These are phyloP conservation scores for Panaeolus papilionaceus DNA, from an alignment of 768 basidiomycete species.

Conservation along the genomic window DNA sequence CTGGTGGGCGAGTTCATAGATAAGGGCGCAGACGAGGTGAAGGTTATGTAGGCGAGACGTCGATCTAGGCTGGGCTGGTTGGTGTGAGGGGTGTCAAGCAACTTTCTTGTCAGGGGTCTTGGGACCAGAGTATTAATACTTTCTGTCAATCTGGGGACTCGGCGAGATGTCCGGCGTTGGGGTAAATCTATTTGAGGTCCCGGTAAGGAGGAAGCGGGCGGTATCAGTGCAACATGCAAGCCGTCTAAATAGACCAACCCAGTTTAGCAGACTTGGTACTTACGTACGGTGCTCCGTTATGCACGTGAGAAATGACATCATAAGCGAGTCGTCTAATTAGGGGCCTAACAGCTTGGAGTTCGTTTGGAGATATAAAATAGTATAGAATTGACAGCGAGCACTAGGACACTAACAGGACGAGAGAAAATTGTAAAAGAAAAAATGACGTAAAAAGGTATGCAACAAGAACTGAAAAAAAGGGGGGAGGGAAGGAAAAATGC, in stretches of 20 bases:
- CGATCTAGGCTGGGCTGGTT: not conserved
- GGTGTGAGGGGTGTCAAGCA: not conserved
- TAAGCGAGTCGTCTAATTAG: not conserved
- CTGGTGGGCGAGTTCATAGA: not conserved
- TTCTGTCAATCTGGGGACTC: slow-evolving; percentile 3
- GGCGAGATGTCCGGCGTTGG: slow-evolving; percentile 4
- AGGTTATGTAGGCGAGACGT: not conserved
- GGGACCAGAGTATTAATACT: slow-evolving; percentile 11
- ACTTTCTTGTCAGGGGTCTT: not conserved
- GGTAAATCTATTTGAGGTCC: slow-evolving; percentile 11
- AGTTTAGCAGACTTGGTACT: not conserved
- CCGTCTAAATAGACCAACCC: not conserved
- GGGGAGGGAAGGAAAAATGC: slow-evolving; percentile 12
- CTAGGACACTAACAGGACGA: slow-evolving; percentile 15
- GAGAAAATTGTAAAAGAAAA: slow-evolving; percentile 15
- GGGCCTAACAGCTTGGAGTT: not conserved
- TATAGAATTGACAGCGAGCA: slow-evolving; percentile 16
- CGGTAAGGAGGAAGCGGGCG: not conserved
- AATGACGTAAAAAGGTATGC: slow-evolving; percentile 7
- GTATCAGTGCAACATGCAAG: slow-evolving; percentile 4
- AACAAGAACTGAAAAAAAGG: slow-evolving; percentile 13
- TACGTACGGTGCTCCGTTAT: not conserved
- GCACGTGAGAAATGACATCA: slow-evolving; percentile 10
- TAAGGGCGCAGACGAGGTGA: not conserved
- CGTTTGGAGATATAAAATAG: slow-evolving; percentile 13